Conservation (phyloP, 1,284 basidiomycete species). For the Boletus semigastroideus region DNA sequence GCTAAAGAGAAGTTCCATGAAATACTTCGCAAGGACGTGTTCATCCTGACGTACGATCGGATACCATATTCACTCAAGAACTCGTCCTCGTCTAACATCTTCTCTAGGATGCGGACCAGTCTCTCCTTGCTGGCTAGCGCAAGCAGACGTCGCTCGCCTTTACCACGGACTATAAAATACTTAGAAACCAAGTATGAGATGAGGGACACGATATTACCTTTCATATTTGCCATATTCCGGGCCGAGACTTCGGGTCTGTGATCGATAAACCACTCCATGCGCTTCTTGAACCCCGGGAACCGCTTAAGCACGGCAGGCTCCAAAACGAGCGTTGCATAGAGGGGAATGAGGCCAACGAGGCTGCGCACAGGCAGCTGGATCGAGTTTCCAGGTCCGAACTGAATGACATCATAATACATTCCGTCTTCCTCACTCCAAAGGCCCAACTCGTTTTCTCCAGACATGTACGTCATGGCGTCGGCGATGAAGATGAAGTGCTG, state of each 20-base stretch:
- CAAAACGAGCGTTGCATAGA: slow-evolving; percentile 92
- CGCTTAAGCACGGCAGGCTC: slow-evolving; percentile 88
- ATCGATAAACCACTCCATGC: slow-evolving; percentile 98
- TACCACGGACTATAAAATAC: slow-evolving; percentile 59
- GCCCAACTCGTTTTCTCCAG: slow-evolving; percentile 73
- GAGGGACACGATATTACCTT: slow-evolving; percentile 47
- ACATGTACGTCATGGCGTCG: slow-evolving; percentile 94
- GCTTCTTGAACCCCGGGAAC: slow-evolving; percentile 97
- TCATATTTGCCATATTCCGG: slow-evolving; percentile 97
- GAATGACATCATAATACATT: slow-evolving; percentile 97
- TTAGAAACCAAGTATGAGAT: slow-evolving; percentile 8
- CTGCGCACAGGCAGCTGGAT: slow-evolving; percentile 92
- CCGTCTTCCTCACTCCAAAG: slow-evolving; percentile 97
- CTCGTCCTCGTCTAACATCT: slow-evolving; percentile 96
- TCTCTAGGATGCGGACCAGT: slow-evolving; percentile 84
- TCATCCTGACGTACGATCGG: slow-evolving; percentile 62
- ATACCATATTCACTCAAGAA: slow-evolving; percentile 95
- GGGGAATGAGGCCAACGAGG: slow-evolving; percentile 92
- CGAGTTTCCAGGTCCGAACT: slow-evolving; percentile 80
- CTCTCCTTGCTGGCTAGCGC: slow-evolving; percentile 93
- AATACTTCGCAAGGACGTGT: background rate
- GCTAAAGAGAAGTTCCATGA: slow-evolving; percentile 38
- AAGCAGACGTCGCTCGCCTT: slow-evolving; percentile 84
- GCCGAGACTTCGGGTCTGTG: slow-evolving; percentile 85
- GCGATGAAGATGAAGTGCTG: slow-evolving; percentile 96